Base-by-base conservation (phyloP, 352 stramenopile species). In the Phytophthora multivora region DNA sequence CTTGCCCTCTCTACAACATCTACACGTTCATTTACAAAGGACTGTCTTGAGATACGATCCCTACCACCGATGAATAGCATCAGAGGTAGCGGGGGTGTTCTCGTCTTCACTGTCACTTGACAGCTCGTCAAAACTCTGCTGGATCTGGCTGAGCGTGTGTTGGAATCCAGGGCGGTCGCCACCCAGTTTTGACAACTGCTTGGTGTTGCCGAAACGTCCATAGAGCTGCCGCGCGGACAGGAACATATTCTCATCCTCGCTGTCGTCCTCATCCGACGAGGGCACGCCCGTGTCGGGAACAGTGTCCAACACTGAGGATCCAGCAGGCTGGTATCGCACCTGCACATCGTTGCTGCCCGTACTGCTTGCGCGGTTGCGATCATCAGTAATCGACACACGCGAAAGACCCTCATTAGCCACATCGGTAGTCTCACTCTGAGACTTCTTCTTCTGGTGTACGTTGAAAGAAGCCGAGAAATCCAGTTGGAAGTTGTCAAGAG, bases 71-170 rank as follows among this genome's bases (percentile, higher is more conserved):
- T 42, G 41, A 48, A 36, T 48, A 39, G 43, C 50, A n/a, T 30
- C 51, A 47, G 41, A n/a, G 9, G 49, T n/a, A 12, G 39, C 42
- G 16, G 36, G 31, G 2, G 33, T 42, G 6, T 57, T 30, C 2
- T 70, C 54, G n/a, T 66, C 58, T 21, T 71, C 69, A 42, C 78
- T 78, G 46, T 85, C 77, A 18, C 79, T 89, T 41, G 73, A 77
- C 23, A 86, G 56, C 66, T 84, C 67, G 55, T 89, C 65, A 46
- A 90, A 75, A 42, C 71, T 77, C 38, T 80, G 69, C 51, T 90
- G 80, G 41, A 90, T 83, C 51, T 89, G 64, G 26, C 71, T 75
- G 18, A 90, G 82, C 15, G 69, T 83, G 25, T 74, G 79, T 59
- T 85, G 77, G 39, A 89, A 83, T 23, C 43, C 62, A 26, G 77